phyloP scores from a whole-genome alignment of 768 basidiomycete genomes.

The Suillus weaverae region DNA sequence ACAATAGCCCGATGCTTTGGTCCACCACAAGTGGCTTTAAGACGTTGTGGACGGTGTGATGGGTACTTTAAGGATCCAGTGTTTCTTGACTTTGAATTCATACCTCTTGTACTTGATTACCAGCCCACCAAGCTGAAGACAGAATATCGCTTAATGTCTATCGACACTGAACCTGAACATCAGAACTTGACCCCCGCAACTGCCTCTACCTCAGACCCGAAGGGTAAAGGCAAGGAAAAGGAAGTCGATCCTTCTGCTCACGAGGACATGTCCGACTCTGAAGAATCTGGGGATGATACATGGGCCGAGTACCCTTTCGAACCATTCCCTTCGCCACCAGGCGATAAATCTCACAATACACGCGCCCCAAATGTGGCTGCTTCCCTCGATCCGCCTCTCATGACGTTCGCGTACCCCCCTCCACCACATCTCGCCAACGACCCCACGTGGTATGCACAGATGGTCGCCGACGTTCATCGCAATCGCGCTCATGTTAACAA shows the following conservation, averaged over 20 bases:
- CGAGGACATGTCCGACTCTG: neutral
- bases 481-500: constrained; percentile 23
- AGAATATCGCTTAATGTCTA: neutral
- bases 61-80: neutral
- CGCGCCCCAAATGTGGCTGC: neutral
- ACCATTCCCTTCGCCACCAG: constrained; percentile 27
- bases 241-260: neutral
- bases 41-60: neutral
- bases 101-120: neutral
- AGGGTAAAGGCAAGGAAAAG: constrained; percentile 11
- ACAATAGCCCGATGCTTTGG: constrained; percentile 1
- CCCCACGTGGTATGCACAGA: constrained; percentile 26
- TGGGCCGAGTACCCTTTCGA: constrained; percentile 27
- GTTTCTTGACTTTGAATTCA: neutral
- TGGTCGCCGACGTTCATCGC: constrained; percentile 27
- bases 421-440: constrained; percentile 27
- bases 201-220: neutral
- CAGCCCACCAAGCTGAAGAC: neutral
- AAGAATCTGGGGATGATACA: neutral
- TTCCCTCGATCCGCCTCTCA: constrained; percentile 27
- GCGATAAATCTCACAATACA: constrained; percentile 11
- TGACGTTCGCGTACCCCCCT: constrained; percentile 29
- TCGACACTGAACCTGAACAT: neutral
- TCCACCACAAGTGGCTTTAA: neutral
- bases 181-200: neutral